These are phyloP conservation scores for Schoenoplectus triqueter DNA, from an alignment of 202 grass and related monocot species.

Conservation along the genomic window DNA sequence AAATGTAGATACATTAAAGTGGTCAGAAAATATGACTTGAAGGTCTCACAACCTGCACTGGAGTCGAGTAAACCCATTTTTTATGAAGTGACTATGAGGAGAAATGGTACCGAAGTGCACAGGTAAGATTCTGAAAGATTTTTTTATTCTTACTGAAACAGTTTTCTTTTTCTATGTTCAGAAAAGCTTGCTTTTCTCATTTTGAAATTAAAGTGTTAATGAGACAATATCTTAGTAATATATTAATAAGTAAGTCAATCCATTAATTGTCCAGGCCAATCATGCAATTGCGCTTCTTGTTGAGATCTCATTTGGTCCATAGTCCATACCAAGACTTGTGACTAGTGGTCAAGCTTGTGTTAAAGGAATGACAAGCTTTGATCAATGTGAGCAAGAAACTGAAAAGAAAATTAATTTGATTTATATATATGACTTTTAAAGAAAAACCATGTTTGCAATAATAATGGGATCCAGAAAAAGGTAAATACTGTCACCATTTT, in stretches of 20 bases:
- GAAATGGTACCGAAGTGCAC: conserved; percentile 79
- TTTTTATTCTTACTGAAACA: background rate
- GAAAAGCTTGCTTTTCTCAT: conserved; percentile 8
- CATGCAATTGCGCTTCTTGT: background rate
- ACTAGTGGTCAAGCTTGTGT: background rate
- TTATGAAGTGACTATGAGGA: conserved; percentile 85
- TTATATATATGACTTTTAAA: too few species aligned
- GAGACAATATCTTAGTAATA: background rate
- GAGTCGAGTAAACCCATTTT: conserved; percentile 69
- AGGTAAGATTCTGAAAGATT: conserved; percentile 52
- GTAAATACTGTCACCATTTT: background rate
- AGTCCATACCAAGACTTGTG: background rate
- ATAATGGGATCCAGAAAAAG: background rate
- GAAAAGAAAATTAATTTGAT: background rate
- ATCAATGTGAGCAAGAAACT: background rate
- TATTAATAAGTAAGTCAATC: background rate
- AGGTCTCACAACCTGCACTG: conserved; percentile 87
- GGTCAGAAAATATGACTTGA: conserved; percentile 79
- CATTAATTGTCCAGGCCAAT: background rate
- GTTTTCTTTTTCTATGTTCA: background rate
- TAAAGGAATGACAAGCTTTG: background rate
- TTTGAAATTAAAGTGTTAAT: conserved; percentile 20
- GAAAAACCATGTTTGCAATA: background rate
- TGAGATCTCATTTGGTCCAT: background rate
- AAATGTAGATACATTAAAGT: conserved; percentile 71